Evolutionary conservation across 2,329 filamentous ascomycete genomes (phyloP).

Genomic region (Neonectria neomacrospora): DNA sequence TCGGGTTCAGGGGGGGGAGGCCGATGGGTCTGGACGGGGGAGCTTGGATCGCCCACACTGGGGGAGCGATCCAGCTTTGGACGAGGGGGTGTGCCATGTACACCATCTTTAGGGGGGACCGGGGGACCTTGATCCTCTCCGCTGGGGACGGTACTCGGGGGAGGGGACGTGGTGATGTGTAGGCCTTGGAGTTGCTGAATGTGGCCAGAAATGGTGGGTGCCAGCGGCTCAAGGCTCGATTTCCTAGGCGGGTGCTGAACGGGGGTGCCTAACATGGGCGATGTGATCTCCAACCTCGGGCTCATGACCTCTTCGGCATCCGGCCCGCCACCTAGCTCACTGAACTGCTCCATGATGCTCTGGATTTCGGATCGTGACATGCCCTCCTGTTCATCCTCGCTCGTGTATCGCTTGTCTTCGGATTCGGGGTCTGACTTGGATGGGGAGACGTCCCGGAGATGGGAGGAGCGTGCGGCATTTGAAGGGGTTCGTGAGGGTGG

Average conservation of each 20-base stretch:
- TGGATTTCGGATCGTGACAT: conserved; percentile 88
- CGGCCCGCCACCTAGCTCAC: conserved; percentile 76
- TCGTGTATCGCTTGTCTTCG: conserved; percentile 67
- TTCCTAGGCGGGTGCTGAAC: conserved; percentile 81
- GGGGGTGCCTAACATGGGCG: conserved; percentile 76
- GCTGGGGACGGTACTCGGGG: conserved; percentile 51
- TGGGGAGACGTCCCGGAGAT: conserved; percentile 60
- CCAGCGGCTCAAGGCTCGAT: conserved; percentile 84
- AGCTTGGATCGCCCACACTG: conserved; percentile 53
- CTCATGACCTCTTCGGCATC: conserved; percentile 91
- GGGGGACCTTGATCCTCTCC: conserved; percentile 64
- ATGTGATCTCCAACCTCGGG: conserved; percentile 83
- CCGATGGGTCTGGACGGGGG: conserved; percentile 65
- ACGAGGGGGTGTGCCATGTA: conserved; percentile 53
- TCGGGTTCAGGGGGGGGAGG: conserved; percentile 78
- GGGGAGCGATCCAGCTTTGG: conserved; percentile 52
- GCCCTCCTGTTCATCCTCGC: conserved; percentile 73
- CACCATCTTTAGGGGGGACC: conserved; percentile 69
- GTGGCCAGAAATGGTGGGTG: conserved; percentile 60
- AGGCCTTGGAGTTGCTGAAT: conserved; percentile 60
- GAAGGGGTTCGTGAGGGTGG: conserved; percentile 70
- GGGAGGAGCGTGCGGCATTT: conserved; percentile 61
- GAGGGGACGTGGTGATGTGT: conserved; percentile 53
- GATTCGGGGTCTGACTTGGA: conserved; percentile 64
- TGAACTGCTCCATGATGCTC: conserved; percentile 97